Base-by-base conservation (phyloP, 768 basidiomycete species). In the Hebeloma cylindrosporum region DNA sequence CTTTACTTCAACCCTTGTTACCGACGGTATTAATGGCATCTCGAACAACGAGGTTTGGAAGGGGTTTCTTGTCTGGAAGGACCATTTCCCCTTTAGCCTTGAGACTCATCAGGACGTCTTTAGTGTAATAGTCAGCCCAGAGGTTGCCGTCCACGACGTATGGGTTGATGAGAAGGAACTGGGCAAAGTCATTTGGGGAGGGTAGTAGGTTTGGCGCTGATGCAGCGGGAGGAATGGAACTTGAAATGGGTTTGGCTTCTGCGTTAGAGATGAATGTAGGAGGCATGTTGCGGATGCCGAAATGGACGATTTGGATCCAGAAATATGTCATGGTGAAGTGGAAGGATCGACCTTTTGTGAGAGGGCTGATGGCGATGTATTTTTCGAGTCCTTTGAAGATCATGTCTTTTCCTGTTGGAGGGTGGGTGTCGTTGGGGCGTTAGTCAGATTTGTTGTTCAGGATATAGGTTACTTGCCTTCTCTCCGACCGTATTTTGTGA, bases 321-420 rank as follows among this genome's bases (percentile, higher is more conserved):
- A 75, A 74, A 46, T 74, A 77, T 0, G 75, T 72, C 74, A 77
- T 73, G 14, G 72, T 72, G 29, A 73, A 42, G 43, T 75, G 69
- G 52, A 73, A 75, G 17, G 66, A 58, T 17, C 67, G 64, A 4
- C 62, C 64, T 3, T 59, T 61, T 3, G 70, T 67, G 35, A 70
- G 66, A 20, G 60, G 33, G 52, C 64, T 71, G 38, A 63, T 43
- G 8, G 56, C 39, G 42, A 71, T 71, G 45, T 77, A 74, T 10
- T 56, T 58, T 39, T 69, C 59, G 4, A 75, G 58, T 3, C 73
- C 70, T 29, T 68, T 50, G 47, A 77, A 72, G 29, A 75, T 67
- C 57, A 69, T 63, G 31, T 74, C 62, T 46, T 73, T 73, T 11
- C 73, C 73, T 74, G 37, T n/a, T n/a, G n/a, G n/a, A n/a, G n/a